phyloP scores from a whole-genome alignment of 2,329 filamentous ascomycete genomes.

The Chaetoscypha palmicola region DNA sequence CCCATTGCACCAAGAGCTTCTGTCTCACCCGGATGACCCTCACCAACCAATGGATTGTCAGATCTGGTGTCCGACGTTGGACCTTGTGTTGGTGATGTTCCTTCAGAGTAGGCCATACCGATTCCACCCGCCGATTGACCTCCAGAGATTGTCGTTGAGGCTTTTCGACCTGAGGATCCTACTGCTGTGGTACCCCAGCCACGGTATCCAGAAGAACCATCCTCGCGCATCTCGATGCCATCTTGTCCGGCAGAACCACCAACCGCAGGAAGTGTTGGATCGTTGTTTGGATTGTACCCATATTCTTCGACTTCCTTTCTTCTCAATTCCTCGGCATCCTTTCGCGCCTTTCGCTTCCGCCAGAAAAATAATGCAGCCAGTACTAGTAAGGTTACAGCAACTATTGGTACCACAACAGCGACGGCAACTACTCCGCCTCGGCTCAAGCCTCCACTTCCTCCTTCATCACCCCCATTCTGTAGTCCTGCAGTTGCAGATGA shows the following conservation, averaged over 20 bases:
- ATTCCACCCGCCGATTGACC: constrained; percentile 47
- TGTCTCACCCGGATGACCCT: constrained; percentile 54
- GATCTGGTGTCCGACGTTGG: constrained; percentile 62
- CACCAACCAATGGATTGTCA: constrained; percentile 55
- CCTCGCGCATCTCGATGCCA: constrained; percentile 71
- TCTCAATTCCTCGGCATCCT: constrained; percentile 77
- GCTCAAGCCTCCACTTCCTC: constrained; percentile 35
- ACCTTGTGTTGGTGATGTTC: constrained; percentile 59
- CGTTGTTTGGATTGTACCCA: constrained; percentile 94
- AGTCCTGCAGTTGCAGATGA: constrained; percentile 20
- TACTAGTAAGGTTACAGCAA: constrained; percentile 74
- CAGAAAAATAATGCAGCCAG: constrained; percentile 75
- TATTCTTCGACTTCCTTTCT: constrained; percentile 97
- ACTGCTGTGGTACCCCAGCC: constrained; percentile 81
- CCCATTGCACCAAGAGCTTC: constrained; percentile 81
- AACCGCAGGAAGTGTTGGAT: constrained; percentile 66
- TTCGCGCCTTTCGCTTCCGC: constrained; percentile 80
- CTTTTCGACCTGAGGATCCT: constrained; percentile 68
- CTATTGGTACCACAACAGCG: constrained; percentile 89
- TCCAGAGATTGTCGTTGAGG: constrained; percentile 82
- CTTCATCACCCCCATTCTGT: constrained; percentile 3
- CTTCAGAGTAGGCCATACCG: constrained; percentile 65
- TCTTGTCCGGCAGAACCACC: constrained; percentile 36
- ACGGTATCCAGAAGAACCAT: constrained; percentile 72
- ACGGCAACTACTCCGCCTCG: constrained; percentile 74